Conservation (phyloP, 805 yeast genomes). For the Wickerhamomyces subpelliculosus region DNA sequence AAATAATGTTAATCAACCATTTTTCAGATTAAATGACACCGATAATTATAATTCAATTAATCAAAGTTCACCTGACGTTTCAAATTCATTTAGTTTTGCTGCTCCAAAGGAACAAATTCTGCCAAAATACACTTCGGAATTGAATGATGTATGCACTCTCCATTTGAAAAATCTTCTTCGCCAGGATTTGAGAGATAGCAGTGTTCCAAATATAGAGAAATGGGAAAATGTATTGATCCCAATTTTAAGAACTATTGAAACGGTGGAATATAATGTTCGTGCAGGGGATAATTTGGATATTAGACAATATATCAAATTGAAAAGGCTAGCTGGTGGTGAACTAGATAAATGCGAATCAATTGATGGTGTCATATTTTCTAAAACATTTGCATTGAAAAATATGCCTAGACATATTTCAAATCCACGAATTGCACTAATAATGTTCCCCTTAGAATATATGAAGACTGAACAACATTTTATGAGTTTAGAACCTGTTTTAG, state of each 20-base stretch:
- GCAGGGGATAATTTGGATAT: constrained; percentile 76
- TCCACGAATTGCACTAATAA: constrained; percentile 75
- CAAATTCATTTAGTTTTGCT: constrained; percentile 15
- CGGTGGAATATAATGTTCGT: constrained; percentile 50
- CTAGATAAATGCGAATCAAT: constrained; percentile 53
- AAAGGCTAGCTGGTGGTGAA: constrained; percentile 72
- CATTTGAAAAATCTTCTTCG: constrained; percentile 46
- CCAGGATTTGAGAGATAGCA: constrained; percentile 61
- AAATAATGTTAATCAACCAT: constrained; percentile 17
- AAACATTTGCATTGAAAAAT: constrained; percentile 66
- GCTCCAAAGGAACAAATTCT: constrained; percentile 1
- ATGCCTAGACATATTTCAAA: constrained; percentile 61
- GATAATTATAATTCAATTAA: not conserved
- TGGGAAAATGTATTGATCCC: constrained; percentile 56
- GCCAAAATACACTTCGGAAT: constrained; percentile 15
- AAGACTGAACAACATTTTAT: constrained; percentile 72
- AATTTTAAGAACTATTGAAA: constrained; percentile 48
- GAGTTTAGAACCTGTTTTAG: constrained; percentile 74
- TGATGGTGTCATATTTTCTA: constrained; percentile 81
- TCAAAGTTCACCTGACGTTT: constrained; percentile 26
- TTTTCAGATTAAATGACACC: constrained; percentile 6
- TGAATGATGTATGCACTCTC: constrained; percentile 28
- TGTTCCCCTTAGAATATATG: constrained; percentile 85
- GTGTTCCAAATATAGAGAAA: constrained; percentile 36
- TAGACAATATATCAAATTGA: constrained; percentile 82